A percentile compares a stretch with the other conserved stretches of the same genome.
Evolutionary conservation across 108 stramenopile species (phyloP).

Genomic region (Pseudonitzschia pungens): DNA sequence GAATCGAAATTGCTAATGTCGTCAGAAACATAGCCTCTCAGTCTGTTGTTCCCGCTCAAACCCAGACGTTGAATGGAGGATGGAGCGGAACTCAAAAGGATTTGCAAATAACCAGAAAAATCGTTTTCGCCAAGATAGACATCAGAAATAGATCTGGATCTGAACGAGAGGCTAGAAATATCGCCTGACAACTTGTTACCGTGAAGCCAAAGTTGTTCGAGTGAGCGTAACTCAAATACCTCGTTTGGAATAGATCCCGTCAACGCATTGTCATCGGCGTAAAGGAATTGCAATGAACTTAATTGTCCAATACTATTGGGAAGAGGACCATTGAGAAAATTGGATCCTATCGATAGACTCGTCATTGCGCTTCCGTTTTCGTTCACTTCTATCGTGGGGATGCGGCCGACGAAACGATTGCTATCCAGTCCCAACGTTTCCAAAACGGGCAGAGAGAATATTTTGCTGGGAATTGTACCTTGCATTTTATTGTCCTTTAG

Average conservation of each 20-base stretch:
- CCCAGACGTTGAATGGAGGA: constrained; percentile 2
- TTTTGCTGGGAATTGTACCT: constrained; percentile 56
- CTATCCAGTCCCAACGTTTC: constrained; percentile 8
- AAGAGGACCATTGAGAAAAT: constrained; percentile 1
- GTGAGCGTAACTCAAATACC: constrained; percentile 29
- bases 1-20: constrained; percentile 1
- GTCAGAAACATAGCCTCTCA: neutral
- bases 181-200: constrained; percentile 51
- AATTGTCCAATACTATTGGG: constrained; percentile 16
- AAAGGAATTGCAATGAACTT: constrained; percentile 25
- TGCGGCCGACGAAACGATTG: neutral
- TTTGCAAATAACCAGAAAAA: neutral
- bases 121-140: constrained; percentile 1
- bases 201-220: constrained; percentile 54
- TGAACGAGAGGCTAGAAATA: constrained; percentile 29
- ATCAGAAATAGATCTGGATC: neutral
- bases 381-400: neutral
- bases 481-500: constrained; percentile 60
- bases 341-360: constrained; percentile 7
- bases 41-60: neutral
- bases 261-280: constrained; percentile 47
- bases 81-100: neutral
- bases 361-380: neutral
- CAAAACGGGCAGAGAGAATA: constrained; percentile 10
- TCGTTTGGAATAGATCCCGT: constrained; percentile 48